Percentiles rank a stretch among this genome's conserved stretches.
Evolutionary conservation across 2,329 filamentous ascomycete genomes (phyloP).

Genomic region (Plectosphaerella plurivora): DNA sequence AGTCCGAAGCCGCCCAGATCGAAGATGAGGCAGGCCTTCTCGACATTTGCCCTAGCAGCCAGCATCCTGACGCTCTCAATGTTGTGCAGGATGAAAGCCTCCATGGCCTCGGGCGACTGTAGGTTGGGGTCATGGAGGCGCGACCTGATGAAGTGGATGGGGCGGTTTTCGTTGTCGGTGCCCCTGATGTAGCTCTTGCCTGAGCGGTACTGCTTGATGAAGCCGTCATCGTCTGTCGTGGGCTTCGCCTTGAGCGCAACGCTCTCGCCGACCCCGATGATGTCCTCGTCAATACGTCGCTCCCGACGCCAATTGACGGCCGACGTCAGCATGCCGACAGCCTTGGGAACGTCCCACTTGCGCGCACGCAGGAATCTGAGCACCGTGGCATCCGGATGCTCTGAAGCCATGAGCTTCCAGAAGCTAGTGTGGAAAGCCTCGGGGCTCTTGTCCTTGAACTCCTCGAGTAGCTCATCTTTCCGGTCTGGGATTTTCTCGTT

Average conservation of each 20-base stretch:
- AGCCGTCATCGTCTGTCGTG: conserved; percentile 22
- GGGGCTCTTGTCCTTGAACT: conserved; percentile 14
- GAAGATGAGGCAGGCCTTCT: conserved; percentile 47
- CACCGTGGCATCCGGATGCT: conserved; percentile 31
- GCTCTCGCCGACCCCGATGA: conserved; percentile 27
- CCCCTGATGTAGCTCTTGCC: conserved; percentile 34
- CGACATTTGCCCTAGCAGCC: conserved; percentile 4
- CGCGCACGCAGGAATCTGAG: conserved; percentile 35
- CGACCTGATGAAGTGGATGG: conserved; percentile 30
- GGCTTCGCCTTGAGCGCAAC: conserved; percentile 17
- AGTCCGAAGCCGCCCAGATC: conserved; percentile 69
- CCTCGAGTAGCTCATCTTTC: conserved; percentile 14
- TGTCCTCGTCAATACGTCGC: conserved; percentile 22
- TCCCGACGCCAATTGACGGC: conserved; percentile 31
- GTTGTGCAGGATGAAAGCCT: conserved; percentile 31
- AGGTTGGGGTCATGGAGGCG: conserved; percentile 24
- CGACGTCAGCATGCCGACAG: conserved; percentile 31
- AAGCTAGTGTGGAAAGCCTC: conserved; percentile 28
- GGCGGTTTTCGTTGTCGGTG: conserved; percentile 25
- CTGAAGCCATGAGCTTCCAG: conserved; percentile 6
- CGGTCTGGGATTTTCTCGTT: neutral
- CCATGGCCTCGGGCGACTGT: conserved; percentile 27
- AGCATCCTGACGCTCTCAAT: conserved; percentile 28
- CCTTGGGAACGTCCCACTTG: conserved; percentile 34
- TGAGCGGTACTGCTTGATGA: conserved; percentile 29